phyloP scores from a whole-genome alignment of 768 basidiomycete species.

The Termitomyces titanicus region DNA sequence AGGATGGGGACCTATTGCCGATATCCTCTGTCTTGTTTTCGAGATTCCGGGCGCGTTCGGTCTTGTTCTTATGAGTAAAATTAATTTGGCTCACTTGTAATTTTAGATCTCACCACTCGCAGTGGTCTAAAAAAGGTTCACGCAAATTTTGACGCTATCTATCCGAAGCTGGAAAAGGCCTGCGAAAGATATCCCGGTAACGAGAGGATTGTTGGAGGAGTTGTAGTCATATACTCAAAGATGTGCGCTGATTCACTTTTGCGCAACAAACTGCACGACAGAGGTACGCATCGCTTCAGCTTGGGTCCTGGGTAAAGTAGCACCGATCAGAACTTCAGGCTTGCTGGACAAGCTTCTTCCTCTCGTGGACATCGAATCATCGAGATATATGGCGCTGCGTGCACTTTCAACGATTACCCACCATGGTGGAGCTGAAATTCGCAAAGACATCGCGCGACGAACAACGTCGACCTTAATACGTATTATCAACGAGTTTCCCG shows the following conservation, averaged over 20 bases:
- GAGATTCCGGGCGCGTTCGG: constrained; percentile 46
- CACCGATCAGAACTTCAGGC: constrained; percentile 29
- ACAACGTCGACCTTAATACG: constrained; percentile 36
- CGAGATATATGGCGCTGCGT: constrained; percentile 50
- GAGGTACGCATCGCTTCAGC: constrained; percentile 39
- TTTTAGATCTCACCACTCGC: constrained; percentile 49
- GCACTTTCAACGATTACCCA: constrained; percentile 58
- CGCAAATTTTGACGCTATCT: constrained; percentile 50
- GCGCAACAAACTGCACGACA: constrained; percentile 54
- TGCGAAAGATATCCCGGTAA: constrained; percentile 40
- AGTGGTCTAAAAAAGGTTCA: constrained; percentile 64
- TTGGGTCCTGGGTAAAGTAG: background rate
- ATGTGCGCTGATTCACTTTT: constrained; percentile 60
- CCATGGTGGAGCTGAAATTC: constrained; percentile 50
- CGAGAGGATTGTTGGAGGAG: constrained; percentile 49
- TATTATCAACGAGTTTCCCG: constrained; percentile 45
- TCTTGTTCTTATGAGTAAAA: background rate
- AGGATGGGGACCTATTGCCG: constrained; percentile 45
- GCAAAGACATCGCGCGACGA: constrained; percentile 47
- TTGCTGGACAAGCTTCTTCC: constrained; percentile 56
- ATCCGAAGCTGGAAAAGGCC: constrained; percentile 43
- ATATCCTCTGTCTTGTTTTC: constrained; percentile 45
- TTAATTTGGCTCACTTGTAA: background rate
- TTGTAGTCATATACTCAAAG: constrained; percentile 59
- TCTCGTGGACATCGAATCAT: constrained; percentile 42